Evolutionary conservation across 139 green algal genomes (phyloP), one percentile per base, ranked within the genome.

Genomic region (Tetradesmus obliquus): DNA sequence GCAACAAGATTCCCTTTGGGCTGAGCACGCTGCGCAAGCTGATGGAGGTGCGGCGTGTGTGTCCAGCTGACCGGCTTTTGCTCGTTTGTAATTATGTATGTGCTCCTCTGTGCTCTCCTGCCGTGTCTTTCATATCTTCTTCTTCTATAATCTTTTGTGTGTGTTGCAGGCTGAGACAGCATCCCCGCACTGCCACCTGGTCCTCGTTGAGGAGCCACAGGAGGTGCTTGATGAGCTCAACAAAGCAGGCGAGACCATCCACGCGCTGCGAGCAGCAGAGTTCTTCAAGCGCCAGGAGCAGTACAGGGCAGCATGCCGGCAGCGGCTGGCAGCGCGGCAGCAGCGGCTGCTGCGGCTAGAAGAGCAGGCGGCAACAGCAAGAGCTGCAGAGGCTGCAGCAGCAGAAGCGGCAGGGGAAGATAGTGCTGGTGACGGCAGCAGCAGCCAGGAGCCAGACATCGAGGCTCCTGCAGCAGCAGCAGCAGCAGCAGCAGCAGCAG

Each of bases 1-100:
- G 89, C 54, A 92, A 92, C 82, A 92, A 92, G 83, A 89, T 51
- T 10, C 89, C 89, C 53, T 92, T 92, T 84, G 89, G 55, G 2
- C 83, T 89, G 6, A 15, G 2, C 51, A 92, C 89, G 6, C 89
- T 92, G 54, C 74, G 84, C 5, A 17, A 19, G n/a, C 54, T 92
- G 54, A 87, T 92, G 58, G 58, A 88, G 82, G 89, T 92, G 89
- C 22, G 79, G 51, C 1, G 22, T 22, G 57, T 9, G 57, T 66
- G 57, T 66, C 57, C 57, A 66, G 57, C 8, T 9, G 8, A 66
- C 7, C 57, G 6, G 57, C 7, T 66, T 7, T 66, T 13, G 6
- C 57, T 7, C 57, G 7, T 9, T 66, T 66, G 8, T 66, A 66
- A 45, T 45, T 45, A 45, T 45, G 32, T 45, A 45, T 45, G 32